Base-by-base conservation (phyloP, 1,284 basidiomycete genomes). In the Pisolithus thermaeus region DNA sequence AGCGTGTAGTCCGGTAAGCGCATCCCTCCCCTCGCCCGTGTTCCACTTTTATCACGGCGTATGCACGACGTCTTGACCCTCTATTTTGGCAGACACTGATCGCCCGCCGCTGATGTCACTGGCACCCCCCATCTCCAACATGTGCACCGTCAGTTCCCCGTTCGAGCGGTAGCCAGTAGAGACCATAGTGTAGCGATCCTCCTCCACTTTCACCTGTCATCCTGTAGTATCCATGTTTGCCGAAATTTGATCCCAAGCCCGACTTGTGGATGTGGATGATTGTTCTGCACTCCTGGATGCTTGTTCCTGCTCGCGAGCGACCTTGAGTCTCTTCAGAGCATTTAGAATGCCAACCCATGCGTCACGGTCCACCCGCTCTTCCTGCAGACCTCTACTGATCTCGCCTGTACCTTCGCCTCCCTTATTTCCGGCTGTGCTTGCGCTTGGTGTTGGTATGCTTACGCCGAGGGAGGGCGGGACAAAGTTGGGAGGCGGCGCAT, bases 401-500 rank as follows among this genome's bases (percentile, higher is more conserved):
- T 72, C 57, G 11, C 52, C 50, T n/a, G 63, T 56, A 4, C 52
- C 54, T 44, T 67, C 65, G 12, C 69, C 69, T 22, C 73, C 71
- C 38, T 14, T 22, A 9, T 8, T 22, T 7, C 25, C 23, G 22
- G 2, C 25, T 6, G 41, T 12, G 25, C 23, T 16, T 28, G 42
- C 18, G 38, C 41, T 43, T 5, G 42, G 2, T 4, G 74, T 64
- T 30, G 86, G 84, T 51, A 87, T 74, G 1, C 84, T 84, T n/a
- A 88, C 84, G 11, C 88, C 87, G 9, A 87, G 77, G 3, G 86
- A 81, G 8, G 85, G 80, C 8, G 87, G 87, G 9, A 88, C 70
- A 64, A 89, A 88, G 25, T 78, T 79, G 0, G 75, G 76, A 3
- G 81, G 77, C 35, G 87, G 87, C 2, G 88, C 87, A 49, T 82